Percentiles rank a stretch among this genome's conserved stretches.
phyloP scores from a whole-genome alignment of 208 protist genomes.

The Crithidia bombi region DNA sequence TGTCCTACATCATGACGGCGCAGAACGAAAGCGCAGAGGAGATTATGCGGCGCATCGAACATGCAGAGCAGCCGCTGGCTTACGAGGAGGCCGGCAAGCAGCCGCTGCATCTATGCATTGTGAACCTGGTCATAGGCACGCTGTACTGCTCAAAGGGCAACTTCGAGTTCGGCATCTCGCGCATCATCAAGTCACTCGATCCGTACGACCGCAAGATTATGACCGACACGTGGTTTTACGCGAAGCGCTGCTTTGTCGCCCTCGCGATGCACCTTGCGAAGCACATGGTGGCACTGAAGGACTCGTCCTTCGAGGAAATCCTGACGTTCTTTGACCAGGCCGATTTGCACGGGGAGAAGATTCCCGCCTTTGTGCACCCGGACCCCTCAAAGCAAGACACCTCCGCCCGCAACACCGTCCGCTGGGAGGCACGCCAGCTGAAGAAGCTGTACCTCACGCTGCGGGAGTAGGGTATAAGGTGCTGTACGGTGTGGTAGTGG shows the following conservation, averaged over 20 bases:
- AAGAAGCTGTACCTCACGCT: constrained; percentile 92
- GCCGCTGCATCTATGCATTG: constrained; percentile 96
- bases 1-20: constrained; percentile 97
- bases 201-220: constrained; percentile 96
- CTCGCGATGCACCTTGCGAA: constrained; percentile 97
- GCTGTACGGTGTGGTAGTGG: not conserved
- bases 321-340: constrained; percentile 94
- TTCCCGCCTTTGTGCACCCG: constrained; percentile 88
- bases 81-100: constrained; percentile 91
- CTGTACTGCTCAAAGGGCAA: constrained; percentile 98
- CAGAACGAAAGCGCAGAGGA: constrained; percentile 97
- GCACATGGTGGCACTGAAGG: constrained; percentile 97
- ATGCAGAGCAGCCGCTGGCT: constrained; percentile 93
- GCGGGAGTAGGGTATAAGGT: constrained; percentile 40
- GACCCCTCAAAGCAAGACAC: constrained; percentile 89
- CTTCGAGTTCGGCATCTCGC: constrained; percentile 97
- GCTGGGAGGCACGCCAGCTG: constrained; percentile 93
- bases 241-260: constrained; percentile 96
- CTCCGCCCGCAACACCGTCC: constrained; percentile 87
- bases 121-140: constrained; percentile 98
- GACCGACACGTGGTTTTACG: constrained; percentile 98
- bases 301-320: constrained; percentile 93
- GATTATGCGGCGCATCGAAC: constrained; percentile 96
- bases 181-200: constrained; percentile 97
- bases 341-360: constrained; percentile 91